A percentile compares a stretch with the other conserved stretches of the same genome.
Conservation (phyloP, 257 asterid species). For the Fraxinus excelsior region DNA sequence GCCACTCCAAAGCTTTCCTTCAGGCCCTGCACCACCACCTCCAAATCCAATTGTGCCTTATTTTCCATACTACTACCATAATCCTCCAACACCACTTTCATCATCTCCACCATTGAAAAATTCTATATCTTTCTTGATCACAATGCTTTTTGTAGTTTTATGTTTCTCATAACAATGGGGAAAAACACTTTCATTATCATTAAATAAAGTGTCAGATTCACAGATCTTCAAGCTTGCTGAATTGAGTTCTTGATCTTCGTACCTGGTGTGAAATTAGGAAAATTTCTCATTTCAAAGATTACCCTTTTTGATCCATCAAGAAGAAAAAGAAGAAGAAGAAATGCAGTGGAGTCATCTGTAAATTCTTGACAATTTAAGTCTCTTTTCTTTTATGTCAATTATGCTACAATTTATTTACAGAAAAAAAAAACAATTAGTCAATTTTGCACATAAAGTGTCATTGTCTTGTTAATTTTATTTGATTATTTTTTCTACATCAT, state of each 20-base stretch:
- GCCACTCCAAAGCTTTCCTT: conserved; percentile 38
- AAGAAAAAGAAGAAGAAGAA: conserved; percentile 6
- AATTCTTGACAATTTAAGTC: conserved; percentile 40
- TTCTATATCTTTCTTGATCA: neutral
- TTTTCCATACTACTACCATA: conserved; percentile 70
- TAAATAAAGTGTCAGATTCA: neutral
- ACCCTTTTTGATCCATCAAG: neutral
- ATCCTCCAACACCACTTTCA: conserved; percentile 58
- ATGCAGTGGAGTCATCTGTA: conserved; percentile 40
- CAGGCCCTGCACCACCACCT: conserved; percentile 84
- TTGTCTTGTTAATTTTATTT: neutral
- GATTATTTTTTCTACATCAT: neutral
- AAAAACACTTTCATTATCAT: neutral
- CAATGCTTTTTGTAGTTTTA: neutral
- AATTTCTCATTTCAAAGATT: neutral
- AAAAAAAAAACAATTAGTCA: neutral
- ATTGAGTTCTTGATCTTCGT: neutral
- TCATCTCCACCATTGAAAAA: conserved; percentile 23
- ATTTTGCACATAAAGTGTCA: neutral
- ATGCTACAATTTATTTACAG: neutral
- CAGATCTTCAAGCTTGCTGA: neutral
- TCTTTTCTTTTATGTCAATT: neutral
- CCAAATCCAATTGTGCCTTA: conserved; percentile 95
- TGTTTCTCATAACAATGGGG: neutral
- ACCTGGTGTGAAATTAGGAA: neutral